A percentile compares a stretch with the other conserved stretches of the same genome.
These are phyloP conservation scores for Dactylellina parvicollis DNA, from an alignment of 2,329 filamentous ascomycete genomes.

Conservation along the genomic window DNA sequence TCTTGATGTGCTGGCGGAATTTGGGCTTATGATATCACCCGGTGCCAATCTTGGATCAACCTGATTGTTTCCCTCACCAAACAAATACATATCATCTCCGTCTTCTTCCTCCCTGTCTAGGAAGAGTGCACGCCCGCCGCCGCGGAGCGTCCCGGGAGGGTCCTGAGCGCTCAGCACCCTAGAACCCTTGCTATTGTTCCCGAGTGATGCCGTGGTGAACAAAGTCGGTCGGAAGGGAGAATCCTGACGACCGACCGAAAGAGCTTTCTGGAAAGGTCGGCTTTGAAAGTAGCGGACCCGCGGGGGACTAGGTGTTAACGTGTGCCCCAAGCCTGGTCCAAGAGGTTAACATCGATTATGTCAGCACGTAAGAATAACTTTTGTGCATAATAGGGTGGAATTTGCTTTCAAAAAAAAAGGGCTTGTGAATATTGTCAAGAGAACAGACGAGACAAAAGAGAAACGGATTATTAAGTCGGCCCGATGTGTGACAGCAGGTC, in stretches of 20 bases:
- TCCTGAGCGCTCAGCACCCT: slow-evolving; percentile 42
- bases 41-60: slow-evolving; percentile 22
- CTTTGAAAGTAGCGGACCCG: slow-evolving; percentile 15
- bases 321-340: slow-evolving; percentile 35
- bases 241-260: slow-evolving; percentile 34
- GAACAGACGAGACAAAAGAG: slow-evolving; percentile 9
- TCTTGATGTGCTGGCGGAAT: slow-evolving; percentile 41
- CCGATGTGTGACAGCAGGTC: slow-evolving; percentile 13
- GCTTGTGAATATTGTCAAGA: slow-evolving; percentile 12
- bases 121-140: slow-evolving; percentile 48
- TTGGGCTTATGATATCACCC: slow-evolving; percentile 42
- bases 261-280: slow-evolving; percentile 14
- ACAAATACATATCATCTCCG: slow-evolving; percentile 43
- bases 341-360: slow-evolving; percentile 43
- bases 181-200: slow-evolving; percentile 49
- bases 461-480: slow-evolving; percentile 42
- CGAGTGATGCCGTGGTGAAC: slow-evolving; percentile 52
- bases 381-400: slow-evolving; percentile 3
- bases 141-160: slow-evolving; percentile 50
- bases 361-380: slow-evolving; percentile 46
- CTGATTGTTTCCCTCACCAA: slow-evolving; percentile 11
- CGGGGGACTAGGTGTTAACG: slow-evolving; percentile 16
- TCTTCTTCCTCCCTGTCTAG: slow-evolving; percentile 27
- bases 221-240: slow-evolving; percentile 36
- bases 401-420: slow-evolving; percentile 19